Evolutionary conservation across 768 basidiomycete genomes (phyloP).

Genomic region (Lactifluus subvellereus): DNA sequence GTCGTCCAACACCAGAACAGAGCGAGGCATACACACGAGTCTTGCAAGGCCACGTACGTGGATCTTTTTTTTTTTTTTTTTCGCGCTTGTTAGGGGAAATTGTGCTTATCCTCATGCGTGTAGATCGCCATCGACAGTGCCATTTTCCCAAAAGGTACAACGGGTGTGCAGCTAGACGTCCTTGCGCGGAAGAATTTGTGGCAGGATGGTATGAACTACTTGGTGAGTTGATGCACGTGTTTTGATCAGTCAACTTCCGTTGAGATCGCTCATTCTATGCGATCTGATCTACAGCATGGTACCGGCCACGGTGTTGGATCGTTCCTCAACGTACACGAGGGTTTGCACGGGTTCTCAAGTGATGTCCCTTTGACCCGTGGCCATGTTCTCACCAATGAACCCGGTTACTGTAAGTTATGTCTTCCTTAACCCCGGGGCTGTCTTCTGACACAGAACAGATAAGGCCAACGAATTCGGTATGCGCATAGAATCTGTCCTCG

Average conservation of each 20-base stretch:
- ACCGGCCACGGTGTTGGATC: constrained; percentile 89
- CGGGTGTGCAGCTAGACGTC: constrained; percentile 78
- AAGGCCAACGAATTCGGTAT: constrained; percentile 80
- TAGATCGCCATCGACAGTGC: constrained; percentile 89
- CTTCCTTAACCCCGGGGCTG: background rate
- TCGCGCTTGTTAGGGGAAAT: constrained; percentile 22
- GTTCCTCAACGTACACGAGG: constrained; percentile 82
- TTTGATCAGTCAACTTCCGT: background rate
- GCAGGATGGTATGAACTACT: constrained; percentile 79
- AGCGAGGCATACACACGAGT: constrained; percentile 92
- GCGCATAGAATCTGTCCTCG: constrained; percentile 83
- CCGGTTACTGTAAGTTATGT: constrained; percentile 74
- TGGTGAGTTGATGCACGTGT: constrained; percentile 39
- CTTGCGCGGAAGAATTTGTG: constrained; percentile 85
- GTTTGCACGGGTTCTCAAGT: constrained; percentile 72
- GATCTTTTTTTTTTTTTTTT: too few species aligned
- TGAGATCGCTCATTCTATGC: background rate
- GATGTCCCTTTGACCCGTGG: constrained; percentile 71
- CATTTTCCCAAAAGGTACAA: constrained; percentile 86
- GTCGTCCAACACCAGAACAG: constrained; percentile 78
- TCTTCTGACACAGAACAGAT: constrained; percentile 35
- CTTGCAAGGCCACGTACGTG: constrained; percentile 88
- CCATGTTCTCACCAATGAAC: constrained; percentile 91
- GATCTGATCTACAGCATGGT: constrained; percentile 54
- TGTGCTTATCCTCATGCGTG: constrained; percentile 24